Percentiles rank a stretch among this genome's conserved stretches.
Conservation (phyloP, 805 yeast species). For the Sungouiella blattae region DNA sequence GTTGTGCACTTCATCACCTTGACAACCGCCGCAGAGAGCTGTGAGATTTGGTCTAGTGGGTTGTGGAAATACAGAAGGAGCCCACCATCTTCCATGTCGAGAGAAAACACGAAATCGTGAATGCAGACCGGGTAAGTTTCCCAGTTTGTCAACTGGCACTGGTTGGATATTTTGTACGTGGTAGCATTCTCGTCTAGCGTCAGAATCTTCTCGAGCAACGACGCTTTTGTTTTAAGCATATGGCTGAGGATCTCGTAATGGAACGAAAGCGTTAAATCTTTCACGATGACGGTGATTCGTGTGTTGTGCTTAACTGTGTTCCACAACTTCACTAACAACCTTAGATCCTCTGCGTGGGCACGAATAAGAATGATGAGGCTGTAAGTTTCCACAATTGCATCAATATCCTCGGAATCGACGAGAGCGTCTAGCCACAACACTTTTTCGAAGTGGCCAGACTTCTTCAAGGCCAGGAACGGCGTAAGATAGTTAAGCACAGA, state of each 20-base stretch:
- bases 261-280: constrained; percentile 33
- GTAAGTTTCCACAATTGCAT: constrained; percentile 3
- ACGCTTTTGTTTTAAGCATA: constrained; percentile 6
- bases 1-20: constrained; percentile 38
- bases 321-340: neutral
- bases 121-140: constrained; percentile 37
- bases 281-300: constrained; percentile 28
- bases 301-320: neutral
- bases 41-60: constrained; percentile 44
- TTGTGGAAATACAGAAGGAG: constrained; percentile 42
- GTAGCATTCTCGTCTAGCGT: constrained; percentile 5
- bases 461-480: constrained; percentile 52
- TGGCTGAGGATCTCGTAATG: constrained; percentile 28
- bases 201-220: constrained; percentile 13
- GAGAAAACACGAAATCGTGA: constrained; percentile 37
- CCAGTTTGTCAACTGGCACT: constrained; percentile 48
- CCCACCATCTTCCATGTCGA: constrained; percentile 36
- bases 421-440: constrained; percentile 11
- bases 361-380: constrained; percentile 1
- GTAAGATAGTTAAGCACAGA: constrained; percentile 50
- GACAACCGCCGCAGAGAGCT: constrained; percentile 48
- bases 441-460: constrained; percentile 42
- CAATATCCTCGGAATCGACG: constrained; percentile 2
- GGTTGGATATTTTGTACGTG: constrained; percentile 27
- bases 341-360: constrained; percentile 3